These are phyloP conservation scores for Zizania latifolia DNA, from an alignment of 176 grass and related monocot species.

Conservation along the genomic window DNA sequence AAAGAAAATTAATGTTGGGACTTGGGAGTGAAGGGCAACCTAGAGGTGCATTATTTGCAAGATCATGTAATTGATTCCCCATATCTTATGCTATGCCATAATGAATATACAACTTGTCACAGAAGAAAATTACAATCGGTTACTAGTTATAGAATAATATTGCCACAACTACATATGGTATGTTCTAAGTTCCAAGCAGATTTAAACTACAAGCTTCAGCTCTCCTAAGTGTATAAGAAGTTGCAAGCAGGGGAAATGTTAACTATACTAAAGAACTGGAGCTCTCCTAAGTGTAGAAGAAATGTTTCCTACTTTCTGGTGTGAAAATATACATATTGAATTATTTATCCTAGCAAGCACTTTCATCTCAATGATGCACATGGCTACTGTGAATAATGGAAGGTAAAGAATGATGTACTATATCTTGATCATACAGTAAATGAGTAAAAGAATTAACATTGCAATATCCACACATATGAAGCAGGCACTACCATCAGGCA, in stretches of 20 bases:
- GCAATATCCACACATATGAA: conserved; percentile 43
- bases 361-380: not conserved
- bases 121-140: not conserved
- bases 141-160: not conserved
- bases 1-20: not conserved
- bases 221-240: not conserved
- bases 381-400: not conserved
- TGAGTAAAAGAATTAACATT: conserved; percentile 36
- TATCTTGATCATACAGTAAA: conserved; percentile 24
- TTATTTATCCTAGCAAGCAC: not conserved
- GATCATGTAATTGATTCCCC: not conserved
- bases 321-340: conserved; percentile 5
- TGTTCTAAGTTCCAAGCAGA: not conserved
- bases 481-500: conserved; percentile 24
- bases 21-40: not conserved
- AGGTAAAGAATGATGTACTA: not conserved
- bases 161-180: not conserved
- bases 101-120: not conserved
- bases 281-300: not conserved
- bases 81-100: not conserved
- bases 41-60: not conserved
- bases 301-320: not conserved
- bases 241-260: not conserved
- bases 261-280: not conserved
- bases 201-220: not conserved